Evolutionary conservation across 345 rosid genomes (phyloP), one percentile per base, ranked within the genome.

Genomic region (Salix koriyanagi): DNA sequence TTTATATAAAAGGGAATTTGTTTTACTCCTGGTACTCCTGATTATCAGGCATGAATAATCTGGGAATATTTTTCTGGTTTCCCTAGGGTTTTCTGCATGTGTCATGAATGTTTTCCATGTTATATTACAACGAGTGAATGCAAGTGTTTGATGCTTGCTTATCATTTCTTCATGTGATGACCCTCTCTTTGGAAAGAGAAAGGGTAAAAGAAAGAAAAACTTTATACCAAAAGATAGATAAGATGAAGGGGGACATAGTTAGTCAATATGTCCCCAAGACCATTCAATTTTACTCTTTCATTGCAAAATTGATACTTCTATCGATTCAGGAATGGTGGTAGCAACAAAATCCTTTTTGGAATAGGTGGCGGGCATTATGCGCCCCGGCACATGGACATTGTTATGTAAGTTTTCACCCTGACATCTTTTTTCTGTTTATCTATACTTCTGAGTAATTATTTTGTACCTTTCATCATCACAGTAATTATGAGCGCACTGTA

Each of bases 331-430:
- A 95, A 96, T 80, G 89, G 65, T n/a, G 79, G 82, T 23, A 90
- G 84, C 71, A 84, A 84, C 72, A 95, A 86, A 78, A 93, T 93
- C 60, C 98, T 93, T 37, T 79, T 93, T 69, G 99, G 97, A 69
- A 84, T 95, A 67, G 99, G 96, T 62, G 96, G 99, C 75, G 99
- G 97, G 75, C 96, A 93, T 82, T 95, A 93, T 75, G 98, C 93
- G 34, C 98, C 98, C 78, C 90, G 97, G 62, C 99, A 95, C 72
- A 89, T 85, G 97, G 97, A 93, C 80, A 81, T 93, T 77, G 96
- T 73, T 74, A 30, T 77, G 99, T 95, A 88, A 85, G 52, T 44
- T 74, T 26, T 16, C 42, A 19, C 32, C 8, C 1, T 36, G 28
- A 65, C n/a, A 65, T 15, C 56, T 6, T 37, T 67, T 18, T 16